These are phyloP conservation scores for Dinochytrium kinnereticum DNA, from an alignment of 371 early-diverging fungal species.

Conservation along the genomic window DNA sequence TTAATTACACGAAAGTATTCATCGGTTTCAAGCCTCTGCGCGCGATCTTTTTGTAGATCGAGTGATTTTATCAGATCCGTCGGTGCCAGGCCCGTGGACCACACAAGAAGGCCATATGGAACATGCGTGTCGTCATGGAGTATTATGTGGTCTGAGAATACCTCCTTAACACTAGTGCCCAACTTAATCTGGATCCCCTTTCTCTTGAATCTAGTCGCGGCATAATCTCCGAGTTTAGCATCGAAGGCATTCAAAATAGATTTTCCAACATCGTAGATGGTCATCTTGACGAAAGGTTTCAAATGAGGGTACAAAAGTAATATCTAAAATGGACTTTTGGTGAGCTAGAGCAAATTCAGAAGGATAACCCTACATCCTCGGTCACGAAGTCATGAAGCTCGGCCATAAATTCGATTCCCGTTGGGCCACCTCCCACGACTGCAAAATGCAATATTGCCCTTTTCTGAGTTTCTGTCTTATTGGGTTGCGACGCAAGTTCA, in stretches of 20 bases:
- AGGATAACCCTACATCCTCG: conserved; percentile 63
- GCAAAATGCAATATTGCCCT: conserved; percentile 39
- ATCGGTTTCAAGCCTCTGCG: conserved; percentile 70
- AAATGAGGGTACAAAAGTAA: conserved; percentile 67
- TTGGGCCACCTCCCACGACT: conserved; percentile 78
- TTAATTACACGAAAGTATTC: conserved; percentile 71
- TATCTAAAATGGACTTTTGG: conserved; percentile 32
- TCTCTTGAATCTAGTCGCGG: conserved; percentile 72
- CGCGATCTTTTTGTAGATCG: conserved; percentile 25
- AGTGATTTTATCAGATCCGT: conserved; percentile 62
- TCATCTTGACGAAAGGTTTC: conserved; percentile 66
- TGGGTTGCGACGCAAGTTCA: conserved; percentile 46
- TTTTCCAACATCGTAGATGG: conserved; percentile 73
- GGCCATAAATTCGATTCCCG: conserved; percentile 42
- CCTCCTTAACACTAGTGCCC: conserved; percentile 70
- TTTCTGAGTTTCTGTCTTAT: conserved; percentile 45
- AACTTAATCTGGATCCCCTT: conserved; percentile 76
- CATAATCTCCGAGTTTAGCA: conserved; percentile 67
- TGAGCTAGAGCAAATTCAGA: background rate
- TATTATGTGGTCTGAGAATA: conserved; percentile 53
- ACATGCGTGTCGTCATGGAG: conserved; percentile 56
- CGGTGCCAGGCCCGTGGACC: conserved; percentile 85
- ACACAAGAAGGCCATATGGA: conserved; percentile 66
- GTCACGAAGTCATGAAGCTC: conserved; percentile 83
- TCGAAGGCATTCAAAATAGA: conserved; percentile 87